Evolutionary conservation across 2,329 filamentous ascomycete genomes (phyloP).

Genomic region (Clarireedia paspali): DNA sequence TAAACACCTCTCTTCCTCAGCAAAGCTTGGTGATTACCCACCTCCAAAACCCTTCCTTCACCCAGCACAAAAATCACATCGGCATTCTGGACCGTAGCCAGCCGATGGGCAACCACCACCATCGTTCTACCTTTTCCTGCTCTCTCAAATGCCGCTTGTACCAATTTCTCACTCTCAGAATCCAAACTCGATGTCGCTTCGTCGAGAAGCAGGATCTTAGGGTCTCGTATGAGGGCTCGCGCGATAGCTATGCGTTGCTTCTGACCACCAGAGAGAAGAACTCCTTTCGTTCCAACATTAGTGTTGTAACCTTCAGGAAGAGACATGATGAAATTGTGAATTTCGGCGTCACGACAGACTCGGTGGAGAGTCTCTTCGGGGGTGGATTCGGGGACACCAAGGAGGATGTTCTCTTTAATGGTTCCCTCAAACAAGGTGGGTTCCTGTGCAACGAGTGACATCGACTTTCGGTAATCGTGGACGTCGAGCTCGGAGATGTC

Average conservation of each 20-base stretch:
- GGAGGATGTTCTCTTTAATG: conserved; percentile 60
- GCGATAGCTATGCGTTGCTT: conserved; percentile 49
- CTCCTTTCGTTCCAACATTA: neutral
- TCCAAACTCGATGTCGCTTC: conserved; percentile 52
- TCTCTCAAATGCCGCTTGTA: conserved; percentile 60
- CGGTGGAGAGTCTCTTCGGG: conserved; percentile 36
- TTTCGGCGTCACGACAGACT: conserved; percentile 43
- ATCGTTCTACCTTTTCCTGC: conserved; percentile 60
- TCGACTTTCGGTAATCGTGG: conserved; percentile 51
- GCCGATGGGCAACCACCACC: conserved; percentile 68
- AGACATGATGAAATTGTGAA: conserved; percentile 31
- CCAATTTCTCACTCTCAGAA: conserved; percentile 46
- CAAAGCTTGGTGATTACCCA: conserved; percentile 21
- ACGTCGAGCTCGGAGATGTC: conserved; percentile 53
- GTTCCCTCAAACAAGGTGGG: conserved; percentile 56
- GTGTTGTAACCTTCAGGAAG: conserved; percentile 37
- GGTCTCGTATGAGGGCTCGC: conserved; percentile 44
- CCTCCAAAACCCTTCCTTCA: conserved; percentile 25
- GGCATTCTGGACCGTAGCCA: conserved; percentile 71
- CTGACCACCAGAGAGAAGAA: conserved; percentile 42
- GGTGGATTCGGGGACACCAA: conserved; percentile 44
- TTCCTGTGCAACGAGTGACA: conserved; percentile 70
- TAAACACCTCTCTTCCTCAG: conserved; percentile 23
- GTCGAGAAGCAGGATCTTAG: conserved; percentile 46
- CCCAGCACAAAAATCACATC: conserved; percentile 27